These are phyloP conservation scores for Scenedesmus sp. DNA, from an alignment of 163 green algal genomes.

Conservation along the genomic window DNA sequence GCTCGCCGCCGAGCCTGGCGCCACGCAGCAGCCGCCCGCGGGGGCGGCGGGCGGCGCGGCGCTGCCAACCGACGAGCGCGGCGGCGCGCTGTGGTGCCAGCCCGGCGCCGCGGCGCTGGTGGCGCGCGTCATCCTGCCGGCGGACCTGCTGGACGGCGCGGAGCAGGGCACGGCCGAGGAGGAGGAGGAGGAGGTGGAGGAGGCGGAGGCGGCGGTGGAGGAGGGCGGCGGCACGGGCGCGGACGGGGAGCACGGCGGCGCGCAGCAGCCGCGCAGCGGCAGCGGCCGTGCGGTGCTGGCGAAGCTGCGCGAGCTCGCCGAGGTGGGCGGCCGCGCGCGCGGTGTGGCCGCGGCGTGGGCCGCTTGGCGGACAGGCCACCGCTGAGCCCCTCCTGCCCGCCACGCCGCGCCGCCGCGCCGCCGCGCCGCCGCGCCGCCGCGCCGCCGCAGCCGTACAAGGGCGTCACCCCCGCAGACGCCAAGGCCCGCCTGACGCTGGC, in stretches of 20 bases:
- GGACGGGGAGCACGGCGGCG: too few species aligned
- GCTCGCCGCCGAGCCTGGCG: background rate
- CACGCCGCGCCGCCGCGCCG: too few species aligned
- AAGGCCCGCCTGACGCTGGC: background rate
- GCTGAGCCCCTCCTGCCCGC: too few species aligned
- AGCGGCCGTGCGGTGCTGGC: background rate
- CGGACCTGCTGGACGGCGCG: background rate
- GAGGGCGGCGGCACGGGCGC: too few species aligned
- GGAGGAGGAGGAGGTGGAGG: background rate
- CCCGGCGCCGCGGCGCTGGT: background rate
- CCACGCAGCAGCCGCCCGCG: background rate
- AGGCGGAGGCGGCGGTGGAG: background rate
- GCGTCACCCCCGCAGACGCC: background rate
- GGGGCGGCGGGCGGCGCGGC: background rate
- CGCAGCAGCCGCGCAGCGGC: too few species aligned
- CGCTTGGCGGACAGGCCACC: background rate
- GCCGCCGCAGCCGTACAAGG: background rate
- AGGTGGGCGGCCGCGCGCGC: background rate
- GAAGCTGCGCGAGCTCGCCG: background rate
- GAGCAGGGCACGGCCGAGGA: too few species aligned
- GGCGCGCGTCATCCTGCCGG: constrained; percentile 2
- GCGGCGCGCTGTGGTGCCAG: background rate
- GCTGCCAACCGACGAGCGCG: background rate
- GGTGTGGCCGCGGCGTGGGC: background rate
- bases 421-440: too few species aligned